Conservation (phyloP, 2,329 filamentous ascomycete species). For the Monilinia laxa region DNA sequence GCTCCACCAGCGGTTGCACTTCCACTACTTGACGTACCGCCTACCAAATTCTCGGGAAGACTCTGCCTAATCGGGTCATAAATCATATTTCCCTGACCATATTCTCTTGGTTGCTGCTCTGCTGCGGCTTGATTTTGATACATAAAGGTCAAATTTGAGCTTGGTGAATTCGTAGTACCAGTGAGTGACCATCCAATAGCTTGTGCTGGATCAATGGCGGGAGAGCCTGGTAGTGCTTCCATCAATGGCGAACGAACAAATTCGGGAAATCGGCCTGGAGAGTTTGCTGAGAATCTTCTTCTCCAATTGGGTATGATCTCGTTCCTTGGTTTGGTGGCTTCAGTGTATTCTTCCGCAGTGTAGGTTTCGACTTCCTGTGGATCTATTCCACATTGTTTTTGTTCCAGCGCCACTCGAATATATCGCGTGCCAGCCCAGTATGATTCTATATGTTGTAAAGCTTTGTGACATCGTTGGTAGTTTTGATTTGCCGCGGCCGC, state of each 20-base stretch:
- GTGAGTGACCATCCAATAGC: constrained; percentile 85
- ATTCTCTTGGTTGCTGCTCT: constrained; percentile 43
- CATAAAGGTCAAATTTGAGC: constrained; percentile 77
- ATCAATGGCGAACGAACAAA: constrained; percentile 46
- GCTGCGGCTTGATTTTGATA: constrained; percentile 48
- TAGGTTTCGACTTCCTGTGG: constrained; percentile 55
- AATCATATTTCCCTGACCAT: constrained; percentile 55
- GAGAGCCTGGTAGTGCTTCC: constrained; percentile 47
- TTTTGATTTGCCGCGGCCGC: constrained; percentile 82
- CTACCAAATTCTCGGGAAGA: constrained; percentile 47
- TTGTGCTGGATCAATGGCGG: constrained; percentile 47
- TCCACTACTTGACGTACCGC: constrained; percentile 47
- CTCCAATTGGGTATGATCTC: constrained; percentile 43
- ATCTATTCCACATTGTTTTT: constrained; percentile 85
- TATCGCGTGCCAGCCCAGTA: constrained; percentile 89
- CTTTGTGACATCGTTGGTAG: constrained; percentile 84
- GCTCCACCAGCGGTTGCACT: constrained; percentile 46
- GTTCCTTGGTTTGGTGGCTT: constrained; percentile 62
- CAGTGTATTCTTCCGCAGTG: constrained; percentile 66
- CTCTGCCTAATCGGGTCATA: constrained; percentile 60
- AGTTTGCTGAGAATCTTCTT: constrained; percentile 32
- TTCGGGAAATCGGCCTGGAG: constrained; percentile 30
- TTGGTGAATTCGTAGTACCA: constrained; percentile 81
- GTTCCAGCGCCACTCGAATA: constrained; percentile 80
- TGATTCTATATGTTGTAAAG: constrained; percentile 73